These are phyloP conservation scores for Adenanthera pavonina DNA, from an alignment of 306 rosid genomes.

Conservation along the genomic window DNA sequence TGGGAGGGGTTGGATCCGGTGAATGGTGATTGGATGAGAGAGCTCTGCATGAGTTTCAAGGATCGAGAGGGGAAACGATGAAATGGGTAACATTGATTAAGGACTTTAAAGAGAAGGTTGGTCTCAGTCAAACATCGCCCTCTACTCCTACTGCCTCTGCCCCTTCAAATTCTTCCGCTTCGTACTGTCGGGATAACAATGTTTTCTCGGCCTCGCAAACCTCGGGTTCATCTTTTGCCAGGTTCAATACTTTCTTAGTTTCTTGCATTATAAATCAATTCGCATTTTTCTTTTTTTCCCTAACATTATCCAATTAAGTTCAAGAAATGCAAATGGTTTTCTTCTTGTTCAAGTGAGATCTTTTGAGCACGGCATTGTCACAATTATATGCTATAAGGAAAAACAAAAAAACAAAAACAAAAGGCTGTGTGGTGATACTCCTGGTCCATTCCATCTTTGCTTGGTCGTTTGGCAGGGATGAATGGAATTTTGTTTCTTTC, in stretches of 20 bases:
- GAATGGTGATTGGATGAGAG: slow-evolving; percentile 70
- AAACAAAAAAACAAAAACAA: neutral
- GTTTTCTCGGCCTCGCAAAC: slow-evolving; percentile 60
- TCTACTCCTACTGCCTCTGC: slow-evolving; percentile 50
- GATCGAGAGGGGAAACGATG: slow-evolving; percentile 82
- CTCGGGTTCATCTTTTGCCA: slow-evolving; percentile 65
- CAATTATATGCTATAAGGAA: slow-evolving; percentile 12
- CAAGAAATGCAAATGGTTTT: slow-evolving; percentile 11
- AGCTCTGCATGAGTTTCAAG: slow-evolving; percentile 53
- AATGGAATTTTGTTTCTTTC: slow-evolving; percentile 8
- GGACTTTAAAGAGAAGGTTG: slow-evolving; percentile 99
- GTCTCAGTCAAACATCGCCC: slow-evolving; percentile 75
- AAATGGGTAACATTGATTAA: slow-evolving; percentile 98
- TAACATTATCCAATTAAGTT: slow-evolving; percentile 17
- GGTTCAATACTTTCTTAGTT: slow-evolving; percentile 48
- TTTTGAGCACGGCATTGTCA: slow-evolving; percentile 43
- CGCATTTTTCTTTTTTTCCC: neutral
- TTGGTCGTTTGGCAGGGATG: slow-evolving; percentile 8
- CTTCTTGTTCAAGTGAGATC: slow-evolving; percentile 25
- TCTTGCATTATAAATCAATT: neutral
- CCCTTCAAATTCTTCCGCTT: slow-evolving; percentile 44
- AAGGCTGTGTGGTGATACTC: slow-evolving; percentile 32
- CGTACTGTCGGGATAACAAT: slow-evolving; percentile 62
- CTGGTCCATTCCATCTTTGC: neutral
- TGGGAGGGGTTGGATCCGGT: slow-evolving; percentile 73